Percentiles rank a stretch among this genome's conserved stretches.
phyloP scores from a whole-genome alignment of 192 early-diverging fungal genomes.

The Dissophora globulifera region DNA sequence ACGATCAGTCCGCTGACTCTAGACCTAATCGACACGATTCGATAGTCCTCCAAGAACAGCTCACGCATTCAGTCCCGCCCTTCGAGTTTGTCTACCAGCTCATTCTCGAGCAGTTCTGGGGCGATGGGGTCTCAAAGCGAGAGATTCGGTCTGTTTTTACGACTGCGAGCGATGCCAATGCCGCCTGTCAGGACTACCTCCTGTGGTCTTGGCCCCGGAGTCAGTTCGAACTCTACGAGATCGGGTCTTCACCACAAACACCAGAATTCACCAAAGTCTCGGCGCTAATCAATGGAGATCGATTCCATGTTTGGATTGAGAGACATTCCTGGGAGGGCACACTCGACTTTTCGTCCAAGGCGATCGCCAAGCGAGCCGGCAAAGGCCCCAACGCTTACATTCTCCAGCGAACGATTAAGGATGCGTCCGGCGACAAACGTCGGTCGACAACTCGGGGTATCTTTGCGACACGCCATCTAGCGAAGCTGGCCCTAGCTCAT shows the following conservation, averaged over 20 bases:
- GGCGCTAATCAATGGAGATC: slow-evolving; percentile 33
- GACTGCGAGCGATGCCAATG: slow-evolving; percentile 37
- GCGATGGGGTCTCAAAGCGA: slow-evolving; percentile 51
- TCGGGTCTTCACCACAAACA: slow-evolving; percentile 41
- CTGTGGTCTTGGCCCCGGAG: slow-evolving; percentile 43
- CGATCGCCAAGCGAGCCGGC: slow-evolving; percentile 30
- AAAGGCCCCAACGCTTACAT: slow-evolving; percentile 51
- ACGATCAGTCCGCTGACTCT: slow-evolving; percentile 6
- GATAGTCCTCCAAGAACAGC: background rate
- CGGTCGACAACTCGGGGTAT: slow-evolving; percentile 46
- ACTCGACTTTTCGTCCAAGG: slow-evolving; percentile 48
- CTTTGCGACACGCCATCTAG: slow-evolving; percentile 34
- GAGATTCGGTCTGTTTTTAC: slow-evolving; percentile 53
- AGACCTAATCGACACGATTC: background rate
- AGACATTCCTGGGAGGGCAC: slow-evolving; percentile 42
- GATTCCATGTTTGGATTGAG: slow-evolving; percentile 51
- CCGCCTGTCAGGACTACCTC: slow-evolving; percentile 45
- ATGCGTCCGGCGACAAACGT: slow-evolving; percentile 47
- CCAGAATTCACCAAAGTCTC: slow-evolving; percentile 42
- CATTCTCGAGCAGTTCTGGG: slow-evolving; percentile 54
- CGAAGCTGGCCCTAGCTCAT: slow-evolving; percentile 37
- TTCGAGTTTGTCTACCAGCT: slow-evolving; percentile 48
- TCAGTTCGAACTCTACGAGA: slow-evolving; percentile 41
- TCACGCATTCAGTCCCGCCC: slow-evolving; percentile 14
- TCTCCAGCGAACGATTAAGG: slow-evolving; percentile 50